Conservation (phyloP, 331 rosid species). For the Arachis monticola region DNA sequence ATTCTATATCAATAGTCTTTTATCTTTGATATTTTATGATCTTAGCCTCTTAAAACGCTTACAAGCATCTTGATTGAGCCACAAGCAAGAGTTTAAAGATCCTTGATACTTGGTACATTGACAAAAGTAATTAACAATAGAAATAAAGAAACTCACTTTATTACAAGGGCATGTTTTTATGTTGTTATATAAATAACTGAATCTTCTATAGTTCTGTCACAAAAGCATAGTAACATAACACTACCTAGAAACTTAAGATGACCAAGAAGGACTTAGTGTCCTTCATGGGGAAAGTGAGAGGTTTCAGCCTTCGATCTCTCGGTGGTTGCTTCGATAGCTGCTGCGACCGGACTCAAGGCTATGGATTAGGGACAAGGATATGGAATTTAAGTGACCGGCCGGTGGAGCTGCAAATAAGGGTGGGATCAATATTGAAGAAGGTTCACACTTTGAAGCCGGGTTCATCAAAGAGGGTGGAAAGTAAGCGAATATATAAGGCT, state of each 20-base stretch:
- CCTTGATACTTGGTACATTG: background rate
- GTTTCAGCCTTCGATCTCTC: constrained; percentile 52
- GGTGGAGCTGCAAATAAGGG: constrained; percentile 91
- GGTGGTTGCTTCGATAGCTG: constrained; percentile 90
- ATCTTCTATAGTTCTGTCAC: constrained; percentile 16
- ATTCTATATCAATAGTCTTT: constrained; percentile 44
- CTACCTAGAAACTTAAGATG: constrained; percentile 34
- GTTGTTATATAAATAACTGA: constrained; percentile 26
- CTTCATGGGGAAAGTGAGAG: constrained; percentile 53
- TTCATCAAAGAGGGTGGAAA: constrained; percentile 75
- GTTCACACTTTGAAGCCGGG: constrained; percentile 90
- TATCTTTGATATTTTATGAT: constrained; percentile 25
- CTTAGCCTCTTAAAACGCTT: constrained; percentile 33
- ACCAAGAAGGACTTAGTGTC: constrained; percentile 42
- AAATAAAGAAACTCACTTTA: constrained; percentile 25
- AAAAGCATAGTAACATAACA: background rate
- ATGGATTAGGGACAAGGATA: constrained; percentile 84
- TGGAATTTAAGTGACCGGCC: constrained; percentile 88
- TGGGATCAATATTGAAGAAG: constrained; percentile 86
- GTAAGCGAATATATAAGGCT: constrained; percentile 84
- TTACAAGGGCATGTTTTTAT: constrained; percentile 1
- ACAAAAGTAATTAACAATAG: constrained; percentile 1
- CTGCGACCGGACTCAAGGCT: constrained; percentile 70
- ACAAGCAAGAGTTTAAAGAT: constrained; percentile 9
- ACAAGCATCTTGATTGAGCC: constrained; percentile 21